Evolutionary conservation across 23 red algal species (phyloP).

Genomic region (Agarophyton chilense): DNA sequence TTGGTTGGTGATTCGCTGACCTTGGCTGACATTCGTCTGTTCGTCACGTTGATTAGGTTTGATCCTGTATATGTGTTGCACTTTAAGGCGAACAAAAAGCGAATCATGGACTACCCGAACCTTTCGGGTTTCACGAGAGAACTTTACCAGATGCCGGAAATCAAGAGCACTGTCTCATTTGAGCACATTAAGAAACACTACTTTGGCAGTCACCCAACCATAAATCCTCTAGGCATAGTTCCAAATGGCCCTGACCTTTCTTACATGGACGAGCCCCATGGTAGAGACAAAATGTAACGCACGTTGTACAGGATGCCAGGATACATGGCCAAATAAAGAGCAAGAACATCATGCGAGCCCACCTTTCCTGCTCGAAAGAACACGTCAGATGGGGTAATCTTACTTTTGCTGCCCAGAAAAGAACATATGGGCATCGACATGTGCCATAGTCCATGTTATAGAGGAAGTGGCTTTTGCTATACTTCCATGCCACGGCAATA

Average conservation of each 20-base stretch:
- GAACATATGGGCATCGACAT: no score
- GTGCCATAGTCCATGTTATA: no score
- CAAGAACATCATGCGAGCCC: no score
- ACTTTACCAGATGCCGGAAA: conserved; percentile 70
- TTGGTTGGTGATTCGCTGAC: conserved; percentile 71
- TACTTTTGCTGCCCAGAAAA: no score
- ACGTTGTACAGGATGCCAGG: no score
- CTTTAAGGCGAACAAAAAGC: conserved; percentile 86
- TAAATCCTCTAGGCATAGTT: conserved; percentile 87
- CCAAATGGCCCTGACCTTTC: conserved; percentile 82
- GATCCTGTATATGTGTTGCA: conserved; percentile 88
- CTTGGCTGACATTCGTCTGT: conserved; percentile 89
- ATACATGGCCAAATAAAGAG: no score
- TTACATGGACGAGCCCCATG: conserved; percentile 55
- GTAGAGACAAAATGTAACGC: conserved; percentile 46
- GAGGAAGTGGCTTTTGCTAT: no score
- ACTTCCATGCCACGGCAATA: no score
- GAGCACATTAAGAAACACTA: conserved; percentile 95
- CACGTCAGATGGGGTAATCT: no score
- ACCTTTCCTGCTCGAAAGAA: no score
- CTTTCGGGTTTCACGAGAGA: conserved; percentile 79
- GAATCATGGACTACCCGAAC: conserved; percentile 78
- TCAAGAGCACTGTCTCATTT: conserved; percentile 66
- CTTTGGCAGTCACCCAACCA: conserved; percentile 75
- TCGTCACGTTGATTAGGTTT: conserved; percentile 87